Evolutionary conservation across 768 basidiomycete species (phyloP).

Genomic region (Tricholoma matsutake): DNA sequence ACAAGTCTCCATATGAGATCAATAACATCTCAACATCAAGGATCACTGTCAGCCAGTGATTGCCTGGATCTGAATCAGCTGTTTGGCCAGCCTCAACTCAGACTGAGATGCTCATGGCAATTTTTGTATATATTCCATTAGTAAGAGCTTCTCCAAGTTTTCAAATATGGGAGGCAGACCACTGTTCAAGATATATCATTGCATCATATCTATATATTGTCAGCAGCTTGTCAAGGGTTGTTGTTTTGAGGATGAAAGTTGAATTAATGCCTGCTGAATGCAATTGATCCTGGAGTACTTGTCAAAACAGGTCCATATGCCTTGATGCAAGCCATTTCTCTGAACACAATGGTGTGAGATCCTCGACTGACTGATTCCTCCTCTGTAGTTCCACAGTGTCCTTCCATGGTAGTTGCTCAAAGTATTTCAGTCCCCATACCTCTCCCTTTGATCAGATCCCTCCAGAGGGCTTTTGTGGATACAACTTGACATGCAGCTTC

Average conservation of each 20-base stretch:
- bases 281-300: neutral
- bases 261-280: neutral
- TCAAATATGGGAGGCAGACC: neutral
- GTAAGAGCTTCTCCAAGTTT: neutral
- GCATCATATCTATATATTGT: neutral
- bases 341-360: neutral
- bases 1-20: conserved; percentile 6
- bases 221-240: neutral
- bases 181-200: neutral
- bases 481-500: neutral
- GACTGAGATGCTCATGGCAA: neutral
- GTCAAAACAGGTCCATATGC: neutral
- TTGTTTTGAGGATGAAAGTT: neutral
- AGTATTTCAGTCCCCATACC: neutral
- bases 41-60: conserved; percentile 9
- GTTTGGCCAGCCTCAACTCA: neutral
- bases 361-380: neutral
- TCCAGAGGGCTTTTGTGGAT: neutral
- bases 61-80: neutral
- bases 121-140: neutral
- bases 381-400: neutral
- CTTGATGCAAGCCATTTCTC: neutral
- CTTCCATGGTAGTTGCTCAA: neutral
- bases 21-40: neutral
- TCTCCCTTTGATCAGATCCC: neutral